Percentiles rank a stretch among this genome's conserved stretches.
Conservation (phyloP, 345 rosid genomes). For the Eucalyptus sideroxylon region DNA sequence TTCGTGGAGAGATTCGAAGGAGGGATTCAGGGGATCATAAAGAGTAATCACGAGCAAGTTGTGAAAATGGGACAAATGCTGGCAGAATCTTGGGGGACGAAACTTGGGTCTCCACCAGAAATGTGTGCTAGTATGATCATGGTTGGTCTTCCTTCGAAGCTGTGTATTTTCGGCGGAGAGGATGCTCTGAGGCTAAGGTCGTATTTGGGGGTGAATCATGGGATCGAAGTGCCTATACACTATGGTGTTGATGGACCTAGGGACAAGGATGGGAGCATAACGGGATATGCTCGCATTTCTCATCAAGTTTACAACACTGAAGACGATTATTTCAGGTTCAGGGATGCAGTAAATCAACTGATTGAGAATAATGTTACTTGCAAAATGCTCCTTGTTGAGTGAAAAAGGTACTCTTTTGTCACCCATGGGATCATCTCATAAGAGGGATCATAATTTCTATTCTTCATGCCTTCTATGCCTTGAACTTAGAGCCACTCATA, state of each 20-base stretch:
- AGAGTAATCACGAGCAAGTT: constrained; percentile 64
- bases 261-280: constrained; percentile 31
- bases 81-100: constrained; percentile 79
- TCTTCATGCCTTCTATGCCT: neutral
- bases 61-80: constrained; percentile 84
- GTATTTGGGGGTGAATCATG: constrained; percentile 42
- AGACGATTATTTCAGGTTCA: constrained; percentile 64
- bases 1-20: constrained; percentile 77
- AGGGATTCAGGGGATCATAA: constrained; percentile 78
- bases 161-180: constrained; percentile 33
- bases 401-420: neutral
- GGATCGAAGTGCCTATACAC: constrained; percentile 75
- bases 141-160: constrained; percentile 76
- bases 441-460: neutral
- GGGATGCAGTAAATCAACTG: constrained; percentile 49
- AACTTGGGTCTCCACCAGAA: constrained; percentile 68
- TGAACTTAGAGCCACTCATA: neutral
- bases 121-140: constrained; percentile 85
- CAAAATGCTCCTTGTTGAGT: neutral
- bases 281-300: constrained; percentile 82
- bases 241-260: neutral
- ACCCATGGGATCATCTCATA: neutral
- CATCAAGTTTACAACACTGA: constrained; percentile 74
- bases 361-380: constrained; percentile 46
- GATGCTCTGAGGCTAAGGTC: constrained; percentile 53